Evolutionary conservation across 345 rosid species (phyloP), one percentile per base, ranked within the genome.

Genomic region (Rhizophora apiculata): DNA sequence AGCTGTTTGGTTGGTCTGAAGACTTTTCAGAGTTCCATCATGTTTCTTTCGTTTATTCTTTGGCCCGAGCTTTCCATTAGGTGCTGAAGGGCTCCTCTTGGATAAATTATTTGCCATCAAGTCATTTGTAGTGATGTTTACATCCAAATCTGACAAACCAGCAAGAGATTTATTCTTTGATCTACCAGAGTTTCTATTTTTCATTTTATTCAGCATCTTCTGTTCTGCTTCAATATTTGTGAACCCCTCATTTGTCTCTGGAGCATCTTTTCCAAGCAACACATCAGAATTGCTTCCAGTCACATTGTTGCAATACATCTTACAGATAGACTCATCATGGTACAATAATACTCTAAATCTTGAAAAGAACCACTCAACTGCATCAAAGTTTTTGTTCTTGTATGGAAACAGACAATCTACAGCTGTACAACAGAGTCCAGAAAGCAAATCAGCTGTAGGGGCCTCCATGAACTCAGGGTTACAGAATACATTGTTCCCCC

Each of bases 361-460:
- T 68, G 95, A 83, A 80, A 91, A 88, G 83, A 94, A 87, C 94
- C 92, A 86, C 69, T 84, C 96, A 20, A 71, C 49, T 20, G 72
- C 57, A 63, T 81, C 81, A 31, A 83, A 78, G 59, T 82, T 77
- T 60, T 74, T 73, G 36, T 68, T 85, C 75, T 76, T 83, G 24
- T 65, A 75, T 20, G 82, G 77, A 74, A 76, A 70, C 56, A 55
- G 65, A 56, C 79, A 82, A 77, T 84, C 88, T 60, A 85, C 81
- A 55, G 93, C 96, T 18, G 82, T 62, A 37, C 58, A 74, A 56
- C 72, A 72, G 53, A 94, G 91, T 71, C 82, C 84, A 3, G 86
- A 77, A 43, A 91, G 84, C 80, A 89, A 74, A 62, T 87, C 84
- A 34, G 80, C 78, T 6, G 76, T 70, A 65, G 93, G 72, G 70